A percentile compares a stretch with the other conserved stretches of the same genome.
These are phyloP conservation scores for Bipolaris bicolor DNA, from an alignment of 2,329 filamentous ascomycete species.

Conservation along the genomic window DNA sequence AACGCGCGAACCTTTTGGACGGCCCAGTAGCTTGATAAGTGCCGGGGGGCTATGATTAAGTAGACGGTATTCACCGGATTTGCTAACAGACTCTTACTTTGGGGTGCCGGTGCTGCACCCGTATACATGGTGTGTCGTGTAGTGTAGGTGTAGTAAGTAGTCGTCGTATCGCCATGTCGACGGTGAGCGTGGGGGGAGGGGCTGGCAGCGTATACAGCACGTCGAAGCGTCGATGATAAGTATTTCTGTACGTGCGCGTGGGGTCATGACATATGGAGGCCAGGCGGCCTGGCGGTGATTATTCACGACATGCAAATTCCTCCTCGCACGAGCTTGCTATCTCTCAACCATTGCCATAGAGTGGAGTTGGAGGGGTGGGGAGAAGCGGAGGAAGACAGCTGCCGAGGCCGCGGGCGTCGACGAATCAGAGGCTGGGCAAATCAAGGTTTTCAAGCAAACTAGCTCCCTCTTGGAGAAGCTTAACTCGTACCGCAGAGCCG, in stretches of 20 bases:
- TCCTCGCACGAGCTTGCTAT: slow-evolving; percentile 11
- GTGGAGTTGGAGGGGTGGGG: neutral
- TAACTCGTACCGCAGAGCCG: slow-evolving; percentile 17
- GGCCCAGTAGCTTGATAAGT: neutral
- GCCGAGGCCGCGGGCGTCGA: neutral
- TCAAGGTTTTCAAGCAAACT: slow-evolving; percentile 18
- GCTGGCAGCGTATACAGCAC: too few relatives aligned
- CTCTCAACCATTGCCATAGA: neutral
- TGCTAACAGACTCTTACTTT: neutral
- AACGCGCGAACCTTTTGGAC: neutral
- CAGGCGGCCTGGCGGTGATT: neutral
- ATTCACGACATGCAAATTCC: neutral
- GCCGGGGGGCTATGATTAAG: slow-evolving; percentile 2
- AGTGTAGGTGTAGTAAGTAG: neutral
- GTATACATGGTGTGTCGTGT: neutral
- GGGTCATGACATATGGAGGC: neutral
- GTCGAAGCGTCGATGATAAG: neutral
- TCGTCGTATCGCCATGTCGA: neutral
- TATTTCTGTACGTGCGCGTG: neutral
- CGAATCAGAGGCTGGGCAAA: slow-evolving; percentile 3
- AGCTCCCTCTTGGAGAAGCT: slow-evolving; percentile 17
- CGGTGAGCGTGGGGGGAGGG: neutral
- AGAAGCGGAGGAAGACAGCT: neutral
- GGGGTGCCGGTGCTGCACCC: neutral
- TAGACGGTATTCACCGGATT: neutral